Percentiles rank a stretch among this genome's conserved stretches.
Evolutionary conservation across 805 yeast species (phyloP).

Genomic region (Sugiyamaella qingdaonensis): DNA sequence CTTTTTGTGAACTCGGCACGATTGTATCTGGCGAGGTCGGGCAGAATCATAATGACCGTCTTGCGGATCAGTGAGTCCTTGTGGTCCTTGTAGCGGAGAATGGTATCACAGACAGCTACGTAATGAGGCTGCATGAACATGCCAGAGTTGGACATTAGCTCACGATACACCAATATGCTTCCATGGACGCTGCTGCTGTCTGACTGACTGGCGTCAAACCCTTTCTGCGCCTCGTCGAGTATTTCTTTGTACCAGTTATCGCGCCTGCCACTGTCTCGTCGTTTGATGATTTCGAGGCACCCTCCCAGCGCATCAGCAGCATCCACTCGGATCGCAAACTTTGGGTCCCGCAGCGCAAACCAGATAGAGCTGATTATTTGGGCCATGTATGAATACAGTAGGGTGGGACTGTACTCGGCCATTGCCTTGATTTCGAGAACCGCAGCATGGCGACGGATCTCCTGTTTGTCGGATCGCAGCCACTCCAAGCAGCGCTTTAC

Average conservation of each 20-base stretch:
- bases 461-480: slow-evolving; percentile 84
- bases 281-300: slow-evolving; percentile 73
- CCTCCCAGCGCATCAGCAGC: slow-evolving; percentile 76
- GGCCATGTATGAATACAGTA: slow-evolving; percentile 71
- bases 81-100: slow-evolving; percentile 70
- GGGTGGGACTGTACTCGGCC: slow-evolving; percentile 82
- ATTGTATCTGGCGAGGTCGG: slow-evolving; percentile 75
- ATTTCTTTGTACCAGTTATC: slow-evolving; percentile 72
- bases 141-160: slow-evolving; percentile 67
- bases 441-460: slow-evolving; percentile 82
- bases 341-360: slow-evolving; percentile 81
- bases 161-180: slow-evolving; percentile 74
- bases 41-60: slow-evolving; percentile 80
- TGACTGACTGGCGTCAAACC: slow-evolving; percentile 44
- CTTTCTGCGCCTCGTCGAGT: slow-evolving; percentile 61
- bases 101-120: slow-evolving; percentile 70
- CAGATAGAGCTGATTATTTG: slow-evolving; percentile 79
- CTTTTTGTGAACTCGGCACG: slow-evolving; percentile 70
- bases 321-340: slow-evolving; percentile 69
- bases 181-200: slow-evolving; percentile 77
- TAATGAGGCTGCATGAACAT: slow-evolving; percentile 66
- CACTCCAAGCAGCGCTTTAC: slow-evolving; percentile 87
- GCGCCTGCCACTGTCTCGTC: slow-evolving; percentile 67
- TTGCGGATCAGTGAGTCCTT: slow-evolving; percentile 70
- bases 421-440: slow-evolving; percentile 75